Conservation (phyloP, 805 yeast genomes). For the Debaryomyces prosopidis region DNA sequence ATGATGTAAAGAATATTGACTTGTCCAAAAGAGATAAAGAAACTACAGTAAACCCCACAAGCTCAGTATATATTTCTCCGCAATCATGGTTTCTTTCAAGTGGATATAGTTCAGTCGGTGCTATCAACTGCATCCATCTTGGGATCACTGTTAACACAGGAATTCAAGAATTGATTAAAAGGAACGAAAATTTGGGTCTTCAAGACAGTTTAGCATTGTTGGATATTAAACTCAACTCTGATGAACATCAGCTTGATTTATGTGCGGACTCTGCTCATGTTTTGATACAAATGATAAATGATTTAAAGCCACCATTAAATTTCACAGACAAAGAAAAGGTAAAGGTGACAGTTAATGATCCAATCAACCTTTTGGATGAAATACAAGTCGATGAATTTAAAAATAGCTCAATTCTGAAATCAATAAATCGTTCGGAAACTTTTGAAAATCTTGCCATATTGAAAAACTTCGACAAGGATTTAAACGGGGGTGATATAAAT, state of each 20-base stretch:
- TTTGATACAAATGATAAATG: slow-evolving; percentile 63
- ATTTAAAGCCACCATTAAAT: slow-evolving; percentile 66
- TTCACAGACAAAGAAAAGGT: slow-evolving; percentile 63
- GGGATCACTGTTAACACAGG: slow-evolving; percentile 31
- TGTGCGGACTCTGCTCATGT: slow-evolving; percentile 89
- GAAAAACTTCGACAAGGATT: neutral
- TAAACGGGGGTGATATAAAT: slow-evolving; percentile 1
- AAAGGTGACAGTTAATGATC: slow-evolving; percentile 33
- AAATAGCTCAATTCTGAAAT: slow-evolving; percentile 21
- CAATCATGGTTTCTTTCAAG: slow-evolving; percentile 36
- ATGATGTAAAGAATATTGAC: slow-evolving; percentile 43
- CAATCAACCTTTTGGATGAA: slow-evolving; percentile 42
- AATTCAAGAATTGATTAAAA: slow-evolving; percentile 17
- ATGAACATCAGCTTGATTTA: slow-evolving; percentile 48
- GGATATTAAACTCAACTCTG: slow-evolving; percentile 50
- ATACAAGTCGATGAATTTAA: slow-evolving; percentile 38
- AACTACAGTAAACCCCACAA: slow-evolving; percentile 1
- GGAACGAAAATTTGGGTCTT: slow-evolving; percentile 19
- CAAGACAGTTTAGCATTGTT: slow-evolving; percentile 26
- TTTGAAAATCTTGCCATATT: neutral
- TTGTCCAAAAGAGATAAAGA: neutral
- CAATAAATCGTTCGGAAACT: neutral
- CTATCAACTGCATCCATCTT: slow-evolving; percentile 37
- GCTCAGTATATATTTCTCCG: slow-evolving; percentile 25
- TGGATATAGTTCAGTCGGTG: slow-evolving; percentile 59